These are phyloP conservation scores for Paecilomyces dactylethromorphus DNA, from an alignment of 2,329 filamentous ascomycete genomes.

Conservation along the genomic window DNA sequence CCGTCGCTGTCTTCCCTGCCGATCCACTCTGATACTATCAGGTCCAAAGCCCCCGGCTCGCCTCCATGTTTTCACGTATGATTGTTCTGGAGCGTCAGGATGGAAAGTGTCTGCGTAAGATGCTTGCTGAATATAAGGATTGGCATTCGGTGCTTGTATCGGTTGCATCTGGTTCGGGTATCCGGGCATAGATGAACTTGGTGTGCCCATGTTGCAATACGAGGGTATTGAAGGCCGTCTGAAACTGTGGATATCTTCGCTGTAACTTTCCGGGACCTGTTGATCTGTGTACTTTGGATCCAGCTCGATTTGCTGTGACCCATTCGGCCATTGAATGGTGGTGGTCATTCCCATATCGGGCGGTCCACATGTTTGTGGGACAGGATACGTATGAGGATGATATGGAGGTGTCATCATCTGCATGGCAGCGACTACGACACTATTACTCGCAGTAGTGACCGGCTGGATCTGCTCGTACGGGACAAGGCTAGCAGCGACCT, in stretches of 20 bases:
- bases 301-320: conserved; percentile 14
- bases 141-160: conserved; percentile 15
- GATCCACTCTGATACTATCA: conserved; percentile 11
- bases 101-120: conserved; percentile 14
- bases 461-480: background rate
- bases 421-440: conserved; percentile 18
- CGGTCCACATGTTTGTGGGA: conserved; percentile 20
- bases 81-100: conserved; percentile 4
- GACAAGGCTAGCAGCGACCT: background rate
- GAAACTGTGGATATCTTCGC: conserved; percentile 1
- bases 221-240: conserved; percentile 14
- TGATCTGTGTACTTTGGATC: conserved; percentile 8
- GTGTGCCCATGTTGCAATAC: conserved; percentile 19
- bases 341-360: conserved; percentile 12
- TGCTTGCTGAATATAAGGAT: conserved; percentile 8
- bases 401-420: conserved; percentile 19
- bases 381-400: conserved; percentile 15
- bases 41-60: conserved; percentile 13
- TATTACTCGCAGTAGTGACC: background rate
- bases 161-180: conserved; percentile 19
- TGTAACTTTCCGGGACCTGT: background rate
- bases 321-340: conserved; percentile 16
- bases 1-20: conserved; percentile 12
- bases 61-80: conserved; percentile 18
- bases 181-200: conserved; percentile 14